Conservation (phyloP, 345 rosid genomes). For the Laguncularia racemosa region DNA sequence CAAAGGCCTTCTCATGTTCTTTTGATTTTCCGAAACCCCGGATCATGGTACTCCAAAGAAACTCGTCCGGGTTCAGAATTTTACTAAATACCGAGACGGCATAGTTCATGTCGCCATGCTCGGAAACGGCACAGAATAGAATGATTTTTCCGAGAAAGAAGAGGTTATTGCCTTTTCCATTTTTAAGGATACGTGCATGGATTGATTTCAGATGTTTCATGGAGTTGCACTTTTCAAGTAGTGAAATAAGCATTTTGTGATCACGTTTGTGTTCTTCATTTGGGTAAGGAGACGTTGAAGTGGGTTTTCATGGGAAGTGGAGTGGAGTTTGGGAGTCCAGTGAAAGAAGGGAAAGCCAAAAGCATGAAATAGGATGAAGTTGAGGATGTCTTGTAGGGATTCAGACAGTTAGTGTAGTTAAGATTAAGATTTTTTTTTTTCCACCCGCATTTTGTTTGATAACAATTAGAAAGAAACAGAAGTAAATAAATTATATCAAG, state of each 20-base stretch:
- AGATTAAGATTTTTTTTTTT: neutral
- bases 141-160: constrained; percentile 26
- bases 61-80: constrained; percentile 29
- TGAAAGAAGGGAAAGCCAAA: neutral
- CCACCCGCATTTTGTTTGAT: too few relatives aligned
- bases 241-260: constrained; percentile 16
- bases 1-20: constrained; percentile 16
- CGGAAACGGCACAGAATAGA: constrained; percentile 29
- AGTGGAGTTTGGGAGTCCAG: neutral
- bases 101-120: constrained; percentile 28
- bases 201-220: constrained; percentile 17
- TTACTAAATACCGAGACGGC: constrained; percentile 22
- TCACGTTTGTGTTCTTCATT: neutral
- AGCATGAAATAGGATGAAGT: neutral
- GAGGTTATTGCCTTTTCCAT: constrained; percentile 18
- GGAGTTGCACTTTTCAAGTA: constrained; percentile 26
- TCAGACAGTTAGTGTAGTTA: constrained; percentile 15
- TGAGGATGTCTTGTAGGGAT: neutral
- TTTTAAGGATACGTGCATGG: constrained; percentile 23
- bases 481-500: too few relatives aligned
- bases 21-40: constrained; percentile 24
- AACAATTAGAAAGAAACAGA: too few relatives aligned
- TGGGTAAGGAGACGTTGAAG: neutral
- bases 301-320: neutral
- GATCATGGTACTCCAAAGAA: constrained; percentile 42